Conservation (phyloP, 2,329 filamentous ascomycete species). For the Sarocladium strictum region DNA sequence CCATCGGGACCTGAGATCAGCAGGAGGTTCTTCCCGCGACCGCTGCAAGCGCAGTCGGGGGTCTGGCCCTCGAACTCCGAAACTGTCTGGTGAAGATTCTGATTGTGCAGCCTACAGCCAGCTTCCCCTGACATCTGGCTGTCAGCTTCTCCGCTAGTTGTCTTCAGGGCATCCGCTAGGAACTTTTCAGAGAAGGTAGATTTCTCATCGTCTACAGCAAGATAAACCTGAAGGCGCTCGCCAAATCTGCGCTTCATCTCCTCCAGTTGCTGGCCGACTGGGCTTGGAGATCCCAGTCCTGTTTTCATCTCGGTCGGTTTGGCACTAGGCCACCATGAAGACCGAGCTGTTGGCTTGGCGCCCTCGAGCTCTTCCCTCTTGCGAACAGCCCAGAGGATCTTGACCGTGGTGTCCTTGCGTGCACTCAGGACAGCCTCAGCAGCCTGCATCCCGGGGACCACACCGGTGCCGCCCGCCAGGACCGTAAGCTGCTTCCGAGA, state of each 20-base stretch:
- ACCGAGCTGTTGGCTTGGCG: slow-evolving; percentile 9
- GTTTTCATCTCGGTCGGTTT: slow-evolving; percentile 16
- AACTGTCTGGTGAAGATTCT: slow-evolving; percentile 21
- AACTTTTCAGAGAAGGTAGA: slow-evolving; percentile 53
- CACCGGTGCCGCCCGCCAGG: slow-evolving; percentile 85
- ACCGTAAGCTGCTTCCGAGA: slow-evolving; percentile 57
- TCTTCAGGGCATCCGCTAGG: slow-evolving; percentile 33
- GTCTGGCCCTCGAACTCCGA: slow-evolving; percentile 24
- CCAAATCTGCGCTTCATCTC: slow-evolving; percentile 48
- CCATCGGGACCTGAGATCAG: slow-evolving; percentile 87
- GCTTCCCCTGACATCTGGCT: neutral
- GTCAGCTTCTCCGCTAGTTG: neutral
- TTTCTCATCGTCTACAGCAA: slow-evolving; percentile 78
- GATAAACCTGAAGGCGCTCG: slow-evolving; percentile 56
- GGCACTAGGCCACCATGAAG: slow-evolving; percentile 20
- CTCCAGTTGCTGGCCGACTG: slow-evolving; percentile 57
- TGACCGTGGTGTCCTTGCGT: slow-evolving; percentile 36
- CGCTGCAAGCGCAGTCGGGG: slow-evolving; percentile 13
- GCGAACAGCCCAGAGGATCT: slow-evolving; percentile 76
- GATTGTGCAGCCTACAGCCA: slow-evolving; percentile 24
- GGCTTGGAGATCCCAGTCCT: slow-evolving; percentile 25
- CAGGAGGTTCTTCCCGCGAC: slow-evolving; percentile 56
- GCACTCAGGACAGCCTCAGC: slow-evolving; percentile 54
- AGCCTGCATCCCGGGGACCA: slow-evolving; percentile 82
- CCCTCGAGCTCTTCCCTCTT: slow-evolving; percentile 47